Base-by-base conservation (phyloP, 352 stramenopile species). In the Pythium periplocum region DNA sequence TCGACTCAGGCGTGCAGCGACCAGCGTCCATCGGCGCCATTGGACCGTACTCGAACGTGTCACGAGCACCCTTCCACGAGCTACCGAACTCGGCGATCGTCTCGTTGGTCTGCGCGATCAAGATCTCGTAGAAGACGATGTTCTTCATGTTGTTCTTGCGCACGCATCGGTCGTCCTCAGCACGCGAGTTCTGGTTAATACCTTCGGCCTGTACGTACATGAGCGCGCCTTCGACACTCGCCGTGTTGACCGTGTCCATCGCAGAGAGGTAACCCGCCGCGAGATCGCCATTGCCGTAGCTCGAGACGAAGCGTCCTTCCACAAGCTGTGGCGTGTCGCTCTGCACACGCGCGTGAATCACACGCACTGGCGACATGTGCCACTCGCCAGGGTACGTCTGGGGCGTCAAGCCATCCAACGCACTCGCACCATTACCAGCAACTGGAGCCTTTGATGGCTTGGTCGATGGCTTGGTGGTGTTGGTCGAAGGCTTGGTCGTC, bases 151-250 rank as follows among this genome's bases (percentile, higher is more conserved):
- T 68, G 53, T 77, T 80, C 65, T 86, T 83, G 57, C 73, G 68
- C 41, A 44, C 51, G 62, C 83, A 93, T 6, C 77, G 78, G 38
- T 87, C 61, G 0, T 76, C 59, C 4, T 64, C 17, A 0, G 71
- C 54, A 2, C 80, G 78, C 17, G 68, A 68, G 48, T 85, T 78
- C 9, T 78, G 44, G 59, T 93, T 87, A 65, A 93, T 93, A 32
- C 78, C 78, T 42, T 93, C 83, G 1, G 80, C 79, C 62, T 91
- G 80, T 4, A 93, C 79, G 55, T 90, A 93, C 78, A 91, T 90
- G 49, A 93, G 73, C 4, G 78, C 70, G 10, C 83, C 83, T 45
- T 91, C 80, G 0, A 93, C 78, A 30, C 57, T 66, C 4, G 62
- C 62, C 26, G 53, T 65, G 57, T 70, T 70, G 34, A 70, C 62